Conservation (phyloP, 2,329 filamentous ascomycete genomes). For the Sporothrix humicola region DNA sequence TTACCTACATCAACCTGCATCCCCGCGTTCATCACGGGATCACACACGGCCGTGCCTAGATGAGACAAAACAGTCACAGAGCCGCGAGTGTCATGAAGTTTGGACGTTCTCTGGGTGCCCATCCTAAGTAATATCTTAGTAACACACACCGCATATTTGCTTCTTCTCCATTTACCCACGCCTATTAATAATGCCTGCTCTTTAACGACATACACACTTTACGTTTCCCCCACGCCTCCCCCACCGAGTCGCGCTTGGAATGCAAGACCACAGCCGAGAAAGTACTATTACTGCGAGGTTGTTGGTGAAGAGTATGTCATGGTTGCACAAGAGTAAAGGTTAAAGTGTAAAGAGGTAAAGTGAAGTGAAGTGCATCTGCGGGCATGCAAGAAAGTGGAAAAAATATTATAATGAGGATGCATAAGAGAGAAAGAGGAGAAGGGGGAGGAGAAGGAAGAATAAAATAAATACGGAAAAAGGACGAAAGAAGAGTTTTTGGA, state of each 20-base stretch:
- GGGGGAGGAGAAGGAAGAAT: too few relatives aligned
- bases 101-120: neutral
- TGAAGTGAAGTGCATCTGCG: neutral
- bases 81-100: neutral
- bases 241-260: neutral
- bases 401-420: neutral
- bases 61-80: neutral
- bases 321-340: neutral
- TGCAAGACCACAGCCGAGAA: slow-evolving; percentile 8
- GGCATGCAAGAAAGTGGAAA: neutral
- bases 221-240: neutral
- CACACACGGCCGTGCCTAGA: neutral
- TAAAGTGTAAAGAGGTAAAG: neutral
- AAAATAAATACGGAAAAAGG: neutral
- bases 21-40: neutral
- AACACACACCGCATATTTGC: neutral
- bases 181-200: neutral
- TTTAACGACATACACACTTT: neutral
- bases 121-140: too few relatives aligned
- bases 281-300: neutral
- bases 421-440: too few relatives aligned
- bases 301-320: neutral
- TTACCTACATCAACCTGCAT: neutral
- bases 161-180: neutral
- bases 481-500: neutral